Conservation (phyloP, 202 grass and related monocot species). For the Bolboschoenoplectus hybrid region DNA sequence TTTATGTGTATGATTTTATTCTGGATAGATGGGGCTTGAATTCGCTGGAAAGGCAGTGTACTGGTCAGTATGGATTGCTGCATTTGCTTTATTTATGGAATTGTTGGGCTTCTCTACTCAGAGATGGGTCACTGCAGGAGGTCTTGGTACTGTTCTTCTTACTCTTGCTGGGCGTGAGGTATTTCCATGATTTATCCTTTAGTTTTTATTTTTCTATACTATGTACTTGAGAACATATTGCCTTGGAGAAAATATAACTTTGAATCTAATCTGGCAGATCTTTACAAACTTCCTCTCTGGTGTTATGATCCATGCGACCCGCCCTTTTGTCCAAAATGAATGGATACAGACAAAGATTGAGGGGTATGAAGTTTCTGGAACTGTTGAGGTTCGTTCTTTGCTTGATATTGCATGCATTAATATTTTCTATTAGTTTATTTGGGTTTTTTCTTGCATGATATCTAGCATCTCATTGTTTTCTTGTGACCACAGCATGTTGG, state of each 20-base stretch:
- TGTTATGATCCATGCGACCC: conserved; percentile 99
- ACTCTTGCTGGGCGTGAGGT: conserved; percentile 99
- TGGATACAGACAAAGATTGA: conserved; percentile 95
- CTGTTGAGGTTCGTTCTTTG: conserved; percentile 80
- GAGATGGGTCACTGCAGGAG: conserved; percentile 95
- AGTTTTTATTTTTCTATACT: background rate
- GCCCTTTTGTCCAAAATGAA: conserved; percentile 92
- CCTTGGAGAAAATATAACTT: background rate
- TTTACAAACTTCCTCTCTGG: conserved; percentile 98
- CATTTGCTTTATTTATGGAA: conserved; percentile 92
- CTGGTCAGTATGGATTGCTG: conserved; percentile 91
- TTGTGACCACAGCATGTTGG: conserved; percentile 82
- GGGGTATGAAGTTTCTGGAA: conserved; percentile 90
- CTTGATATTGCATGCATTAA: conserved; percentile 35
- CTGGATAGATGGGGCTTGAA: conserved; percentile 85
- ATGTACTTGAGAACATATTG: conserved; percentile 11
- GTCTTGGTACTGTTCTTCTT: conserved; percentile 95
- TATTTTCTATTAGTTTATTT: background rate
- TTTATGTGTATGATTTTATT: conserved; percentile 42
- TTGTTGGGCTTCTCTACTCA: conserved; percentile 97
- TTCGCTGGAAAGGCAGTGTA: conserved; percentile 88
- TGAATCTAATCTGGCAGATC: conserved; percentile 55
- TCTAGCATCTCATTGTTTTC: conserved; percentile 8
- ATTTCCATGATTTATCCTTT: conserved; percentile 38
- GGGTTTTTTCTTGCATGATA: conserved; percentile 33